Percentiles rank a stretch among this genome's conserved stretches.
phyloP scores from a whole-genome alignment of 2,329 filamentous ascomycete species.

The Hymenoscyphus salicellus region DNA sequence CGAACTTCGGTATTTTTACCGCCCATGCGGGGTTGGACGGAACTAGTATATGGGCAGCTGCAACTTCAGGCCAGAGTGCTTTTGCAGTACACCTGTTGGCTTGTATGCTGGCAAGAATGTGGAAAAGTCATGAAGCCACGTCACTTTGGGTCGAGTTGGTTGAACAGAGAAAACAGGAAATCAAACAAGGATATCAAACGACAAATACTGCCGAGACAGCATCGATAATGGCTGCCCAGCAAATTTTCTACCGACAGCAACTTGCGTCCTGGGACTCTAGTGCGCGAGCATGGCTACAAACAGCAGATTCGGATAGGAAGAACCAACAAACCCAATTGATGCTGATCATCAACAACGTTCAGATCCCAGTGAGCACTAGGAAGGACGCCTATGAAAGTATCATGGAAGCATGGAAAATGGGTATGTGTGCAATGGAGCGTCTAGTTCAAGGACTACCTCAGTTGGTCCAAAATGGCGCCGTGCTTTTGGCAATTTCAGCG shows the following conservation, averaged over 20 bases:
- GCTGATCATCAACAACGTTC: constrained; percentile 29
- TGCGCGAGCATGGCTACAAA: constrained; percentile 35
- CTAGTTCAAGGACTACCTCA: constrained; percentile 24
- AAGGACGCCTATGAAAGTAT: constrained; percentile 20
- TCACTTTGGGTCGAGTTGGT: constrained; percentile 39
- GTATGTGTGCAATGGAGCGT: constrained; percentile 19
- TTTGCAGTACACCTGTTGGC: constrained; percentile 33
- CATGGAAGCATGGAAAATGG: constrained; percentile 20
- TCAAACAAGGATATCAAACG: neutral
- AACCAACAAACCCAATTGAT: constrained; percentile 27
- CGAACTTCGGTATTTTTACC: constrained; percentile 12
- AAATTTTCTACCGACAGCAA: constrained; percentile 25
- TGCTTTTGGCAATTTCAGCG: constrained; percentile 19
- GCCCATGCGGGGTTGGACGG: constrained; percentile 27
- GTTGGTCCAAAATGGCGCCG: constrained; percentile 5
- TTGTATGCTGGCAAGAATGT: constrained; percentile 38
- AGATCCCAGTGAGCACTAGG: constrained; percentile 13
- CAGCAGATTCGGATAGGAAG: constrained; percentile 27
- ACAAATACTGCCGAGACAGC: neutral
- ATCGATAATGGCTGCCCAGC: constrained; percentile 18
- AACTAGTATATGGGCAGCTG: constrained; percentile 33
- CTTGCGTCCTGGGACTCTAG: constrained; percentile 35
- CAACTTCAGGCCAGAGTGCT: constrained; percentile 29
- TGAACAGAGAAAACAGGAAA: constrained; percentile 13
- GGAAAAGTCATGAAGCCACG: constrained; percentile 28